Evolutionary conservation across 371 early-diverging fungal genomes (phyloP).

Genomic region (Mortierella sp.): DNA sequence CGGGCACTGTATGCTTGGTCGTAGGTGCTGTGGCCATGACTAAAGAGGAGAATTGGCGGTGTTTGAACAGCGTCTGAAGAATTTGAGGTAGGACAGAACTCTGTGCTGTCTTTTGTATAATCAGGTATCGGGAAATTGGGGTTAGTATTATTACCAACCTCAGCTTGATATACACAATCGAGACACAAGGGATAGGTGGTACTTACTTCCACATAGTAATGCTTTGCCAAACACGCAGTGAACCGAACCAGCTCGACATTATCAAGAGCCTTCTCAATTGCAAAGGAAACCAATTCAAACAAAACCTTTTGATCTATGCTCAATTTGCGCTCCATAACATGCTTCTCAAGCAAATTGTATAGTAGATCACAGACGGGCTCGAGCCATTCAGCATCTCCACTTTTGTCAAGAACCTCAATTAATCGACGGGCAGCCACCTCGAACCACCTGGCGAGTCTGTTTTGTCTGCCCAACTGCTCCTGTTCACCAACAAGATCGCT

Average conservation of each 20-base stretch:
- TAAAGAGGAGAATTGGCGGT: slow-evolving; percentile 42
- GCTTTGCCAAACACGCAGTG: slow-evolving; percentile 37
- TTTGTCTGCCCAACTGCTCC: slow-evolving; percentile 31
- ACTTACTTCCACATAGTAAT: slow-evolving; percentile 47
- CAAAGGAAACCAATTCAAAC: slow-evolving; percentile 53
- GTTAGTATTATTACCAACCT: neutral
- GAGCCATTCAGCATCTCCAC: slow-evolving; percentile 53
- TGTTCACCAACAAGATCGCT: slow-evolving; percentile 19
- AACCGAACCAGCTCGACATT: slow-evolving; percentile 49
- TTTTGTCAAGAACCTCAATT: slow-evolving; percentile 32
- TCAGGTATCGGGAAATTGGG: neutral
- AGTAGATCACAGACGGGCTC: slow-evolving; percentile 47
- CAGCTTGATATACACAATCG: neutral
- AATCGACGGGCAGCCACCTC: slow-evolving; percentile 37
- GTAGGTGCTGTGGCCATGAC: slow-evolving; percentile 51
- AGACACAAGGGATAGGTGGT: neutral
- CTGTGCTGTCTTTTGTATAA: slow-evolving; percentile 31
- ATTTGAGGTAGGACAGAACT: slow-evolving; percentile 48
- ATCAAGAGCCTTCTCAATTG: slow-evolving; percentile 54
- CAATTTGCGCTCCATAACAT: slow-evolving; percentile 46
- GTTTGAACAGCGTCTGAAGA: slow-evolving; percentile 56
- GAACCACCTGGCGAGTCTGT: slow-evolving; percentile 46
- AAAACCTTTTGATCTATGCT: slow-evolving; percentile 52
- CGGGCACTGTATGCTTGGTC: slow-evolving; percentile 34
- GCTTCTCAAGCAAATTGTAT: slow-evolving; percentile 30